A percentile compares a stretch with the other conserved stretches of the same genome.
These are phyloP conservation scores for Mycena belliarum DNA, from an alignment of 768 basidiomycete genomes.

Conservation along the genomic window DNA sequence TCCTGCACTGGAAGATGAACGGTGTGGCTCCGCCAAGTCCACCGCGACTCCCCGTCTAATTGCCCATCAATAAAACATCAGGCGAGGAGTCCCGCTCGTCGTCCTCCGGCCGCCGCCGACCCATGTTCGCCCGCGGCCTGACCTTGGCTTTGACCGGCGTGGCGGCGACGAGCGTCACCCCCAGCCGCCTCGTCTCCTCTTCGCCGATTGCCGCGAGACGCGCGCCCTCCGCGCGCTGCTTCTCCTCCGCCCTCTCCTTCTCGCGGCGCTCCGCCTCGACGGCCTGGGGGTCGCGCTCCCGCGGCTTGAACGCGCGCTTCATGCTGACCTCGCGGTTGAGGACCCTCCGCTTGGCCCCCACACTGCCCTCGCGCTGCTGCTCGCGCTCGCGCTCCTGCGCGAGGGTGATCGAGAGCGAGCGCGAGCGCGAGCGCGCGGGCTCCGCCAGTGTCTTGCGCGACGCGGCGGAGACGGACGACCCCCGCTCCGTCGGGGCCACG, in stretches of 20 bases:
- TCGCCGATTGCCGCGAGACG: slow-evolving; percentile 28
- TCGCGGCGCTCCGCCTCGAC: slow-evolving; percentile 23
- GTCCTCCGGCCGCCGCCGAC: neutral
- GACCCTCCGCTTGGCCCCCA: slow-evolving; percentile 47
- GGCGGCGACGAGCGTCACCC: slow-evolving; percentile 52
- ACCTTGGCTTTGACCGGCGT: slow-evolving; percentile 48
- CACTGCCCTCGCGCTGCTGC: slow-evolving; percentile 36
- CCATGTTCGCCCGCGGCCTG: neutral
- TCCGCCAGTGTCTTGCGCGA: slow-evolving; percentile 3
- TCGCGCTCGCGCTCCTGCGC: slow-evolving; percentile 49
- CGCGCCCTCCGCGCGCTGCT: slow-evolving; percentile 22
- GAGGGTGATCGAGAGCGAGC: slow-evolving; percentile 69
- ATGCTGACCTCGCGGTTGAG: slow-evolving; percentile 78
- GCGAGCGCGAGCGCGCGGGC: slow-evolving; percentile 48
- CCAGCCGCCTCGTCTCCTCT: slow-evolving; percentile 24
- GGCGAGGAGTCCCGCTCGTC: neutral
- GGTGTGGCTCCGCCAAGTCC: neutral
- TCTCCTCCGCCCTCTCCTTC: slow-evolving; percentile 20
- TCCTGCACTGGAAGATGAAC: too few species aligned
- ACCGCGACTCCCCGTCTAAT: neutral
- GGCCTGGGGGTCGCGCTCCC: slow-evolving; percentile 29
- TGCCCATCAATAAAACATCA: neutral
- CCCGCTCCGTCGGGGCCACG: neutral
- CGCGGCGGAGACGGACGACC: slow-evolving; percentile 14
- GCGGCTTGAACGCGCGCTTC: slow-evolving; percentile 65